A percentile compares a stretch with the other conserved stretches of the same genome.
Evolutionary conservation across 257 asterid species (phyloP).

Genomic region (Thymus quinquecostatus): DNA sequence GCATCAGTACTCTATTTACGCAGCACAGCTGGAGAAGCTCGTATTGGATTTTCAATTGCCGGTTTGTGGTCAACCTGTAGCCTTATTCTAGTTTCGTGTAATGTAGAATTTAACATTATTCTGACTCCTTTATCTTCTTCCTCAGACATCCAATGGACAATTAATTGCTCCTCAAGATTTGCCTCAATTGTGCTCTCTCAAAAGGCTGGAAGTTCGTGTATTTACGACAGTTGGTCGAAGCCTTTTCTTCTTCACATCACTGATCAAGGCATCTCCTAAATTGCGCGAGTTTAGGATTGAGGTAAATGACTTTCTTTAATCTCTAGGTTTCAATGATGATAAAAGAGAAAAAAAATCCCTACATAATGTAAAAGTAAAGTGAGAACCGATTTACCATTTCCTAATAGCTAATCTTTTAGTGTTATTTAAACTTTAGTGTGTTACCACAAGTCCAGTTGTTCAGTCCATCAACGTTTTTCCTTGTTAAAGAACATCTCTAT

Average conservation of each 20-base stretch:
- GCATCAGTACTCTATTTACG: not conserved
- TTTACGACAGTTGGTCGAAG: not conserved
- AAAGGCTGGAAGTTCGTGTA: not conserved
- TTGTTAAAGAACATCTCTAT: no score
- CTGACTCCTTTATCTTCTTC: not conserved
- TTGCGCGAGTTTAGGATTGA: not conserved
- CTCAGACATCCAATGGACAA: not conserved
- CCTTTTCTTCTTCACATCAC: not conserved
- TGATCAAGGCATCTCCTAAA: not conserved
- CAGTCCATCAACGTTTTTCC: no score
- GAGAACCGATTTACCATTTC: not conserved
- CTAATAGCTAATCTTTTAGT: not conserved
- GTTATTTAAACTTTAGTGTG: not conserved
- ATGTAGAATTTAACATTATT: not conserved
- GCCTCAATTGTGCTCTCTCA: not conserved
- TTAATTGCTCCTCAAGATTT: not conserved
- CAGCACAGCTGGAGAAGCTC: not conserved
- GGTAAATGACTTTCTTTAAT: not conserved
- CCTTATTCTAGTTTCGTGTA: not conserved
- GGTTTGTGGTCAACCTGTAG: not conserved
- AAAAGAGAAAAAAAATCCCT: no score
- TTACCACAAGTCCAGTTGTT: not conserved
- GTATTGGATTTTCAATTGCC: not conserved
- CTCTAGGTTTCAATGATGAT: not conserved
- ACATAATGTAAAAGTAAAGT: no score